Base-by-base conservation (phyloP, 257 asterid species). In the Przewalskia tangutica region DNA sequence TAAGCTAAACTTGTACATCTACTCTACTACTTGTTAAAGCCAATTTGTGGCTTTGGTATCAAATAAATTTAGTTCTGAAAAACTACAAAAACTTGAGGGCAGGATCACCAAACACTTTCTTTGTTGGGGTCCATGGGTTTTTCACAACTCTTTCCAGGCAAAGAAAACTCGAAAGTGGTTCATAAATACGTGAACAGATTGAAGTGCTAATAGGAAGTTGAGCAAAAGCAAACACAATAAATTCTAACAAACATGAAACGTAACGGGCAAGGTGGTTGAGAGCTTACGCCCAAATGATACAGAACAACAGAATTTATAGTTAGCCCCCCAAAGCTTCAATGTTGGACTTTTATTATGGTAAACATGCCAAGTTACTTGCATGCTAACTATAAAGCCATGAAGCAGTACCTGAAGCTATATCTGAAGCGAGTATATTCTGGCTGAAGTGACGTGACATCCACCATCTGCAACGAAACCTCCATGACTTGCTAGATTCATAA, bases 401-500 rank as follows among this genome's bases (percentile, higher is more conserved):
- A 10, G n/a, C 1, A 63, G 44, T 95, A 95, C 99, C 99, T 84
- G 97, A 83, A 18, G 90, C 87, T 38, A 87, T 83, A 70, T 95
- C 93, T 16, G 92, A 88, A 65, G 18, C 76, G 68, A 89, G 90
- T 76, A 81, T 91, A 77, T 73, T 86, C 79, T 82, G 82, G 36
- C 86, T 84, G 87, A 91, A 95, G 87, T 94, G 97, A 79, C 94
- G 97, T 46, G 83, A 87, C 85, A 84, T 84, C 98, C 99, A 95
- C 98, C 99, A 94, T 84, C 88, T 89, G 89, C 90, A 89, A 20
- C 98, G 97, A 5, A 93, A 85, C 86, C 88, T 90, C 99, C 98
- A 95, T 9, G 81, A 40, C 64, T 84, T 78, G 84, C 86, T 84
- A 77, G 95, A 84, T 76, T 86, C 90, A 53, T 86, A 83, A 23